phyloP scores from a whole-genome alignment of 1,139 yeast species.

The Hansenula lynferdii region DNA sequence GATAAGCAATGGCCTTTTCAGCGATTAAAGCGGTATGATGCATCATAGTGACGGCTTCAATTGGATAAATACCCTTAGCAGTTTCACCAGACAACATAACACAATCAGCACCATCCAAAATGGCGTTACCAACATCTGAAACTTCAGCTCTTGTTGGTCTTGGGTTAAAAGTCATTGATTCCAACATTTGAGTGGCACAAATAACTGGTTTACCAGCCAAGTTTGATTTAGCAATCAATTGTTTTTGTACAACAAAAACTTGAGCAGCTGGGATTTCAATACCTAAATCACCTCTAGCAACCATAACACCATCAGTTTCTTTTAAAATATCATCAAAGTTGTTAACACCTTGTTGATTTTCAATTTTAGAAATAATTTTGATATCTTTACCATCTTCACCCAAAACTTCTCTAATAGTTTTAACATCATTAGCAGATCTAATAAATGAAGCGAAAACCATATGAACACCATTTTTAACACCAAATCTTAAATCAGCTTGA shows the following conservation, averaged over 20 bases:
- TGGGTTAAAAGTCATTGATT: slow-evolving; percentile 99
- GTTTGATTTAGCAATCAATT: slow-evolving; percentile 98
- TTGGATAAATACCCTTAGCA: slow-evolving; percentile 98
- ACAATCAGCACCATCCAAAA: slow-evolving; percentile 99
- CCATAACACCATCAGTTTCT: slow-evolving; percentile 99
- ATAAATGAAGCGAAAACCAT: slow-evolving; percentile 98
- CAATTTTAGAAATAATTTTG: slow-evolving; percentile 95
- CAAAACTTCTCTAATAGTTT: slow-evolving; percentile 84
- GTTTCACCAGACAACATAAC: slow-evolving; percentile 99
- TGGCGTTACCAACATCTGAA: slow-evolving; percentile 98
- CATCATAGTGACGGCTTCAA: slow-evolving; percentile 98
- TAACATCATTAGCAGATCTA: slow-evolving; percentile 89
- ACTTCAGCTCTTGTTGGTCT: slow-evolving; percentile 99
- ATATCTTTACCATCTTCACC: slow-evolving; percentile 97
- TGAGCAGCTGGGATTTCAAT: slow-evolving; percentile 99
- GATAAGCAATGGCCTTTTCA: slow-evolving; percentile 94
- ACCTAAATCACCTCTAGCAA: slow-evolving; percentile 99
- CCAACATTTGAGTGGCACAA: slow-evolving; percentile 99
- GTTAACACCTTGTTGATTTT: slow-evolving; percentile 99
- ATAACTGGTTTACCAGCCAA: slow-evolving; percentile 99
- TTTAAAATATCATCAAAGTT: slow-evolving; percentile 93
- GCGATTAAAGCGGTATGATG: slow-evolving; percentile 96
- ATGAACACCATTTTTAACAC: slow-evolving; percentile 96
- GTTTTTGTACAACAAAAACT: slow-evolving; percentile 98
- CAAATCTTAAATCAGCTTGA: slow-evolving; percentile 83